Evolutionary conservation across 768 basidiomycete genomes (phyloP).

Genomic region (Mycena pura): DNA sequence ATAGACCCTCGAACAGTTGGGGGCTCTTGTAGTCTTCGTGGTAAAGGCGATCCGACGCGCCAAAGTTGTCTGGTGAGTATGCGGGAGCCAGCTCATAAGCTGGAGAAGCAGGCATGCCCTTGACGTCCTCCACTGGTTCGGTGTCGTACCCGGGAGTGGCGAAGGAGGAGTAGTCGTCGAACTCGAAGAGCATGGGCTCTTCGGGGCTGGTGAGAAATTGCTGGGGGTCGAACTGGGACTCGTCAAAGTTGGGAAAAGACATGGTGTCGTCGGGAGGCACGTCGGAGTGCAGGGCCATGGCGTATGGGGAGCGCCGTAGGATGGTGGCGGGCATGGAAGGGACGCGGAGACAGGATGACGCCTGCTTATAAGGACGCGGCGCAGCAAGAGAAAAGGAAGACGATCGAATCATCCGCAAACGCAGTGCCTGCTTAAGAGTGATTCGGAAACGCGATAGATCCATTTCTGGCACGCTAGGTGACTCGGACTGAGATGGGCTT

Average conservation of each 20-base stretch:
- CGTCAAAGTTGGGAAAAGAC: constrained; percentile 44
- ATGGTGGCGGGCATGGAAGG: constrained; percentile 51
- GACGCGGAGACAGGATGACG: constrained; percentile 32
- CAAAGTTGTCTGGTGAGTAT: constrained; percentile 41
- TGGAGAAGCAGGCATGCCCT: constrained; percentile 34
- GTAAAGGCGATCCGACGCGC: constrained; percentile 17
- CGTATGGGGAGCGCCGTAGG: constrained; percentile 41
- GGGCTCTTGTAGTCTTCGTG: constrained; percentile 20
- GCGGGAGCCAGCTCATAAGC: constrained; percentile 15
- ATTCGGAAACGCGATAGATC: constrained; percentile 38
- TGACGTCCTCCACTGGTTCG: constrained; percentile 40
- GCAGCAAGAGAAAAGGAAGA: constrained; percentile 35
- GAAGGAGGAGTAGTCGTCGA: constrained; percentile 49
- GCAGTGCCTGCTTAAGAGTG: constrained; percentile 49
- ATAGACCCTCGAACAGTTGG: constrained; percentile 23
- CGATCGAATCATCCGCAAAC: constrained; percentile 33
- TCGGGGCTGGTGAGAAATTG: constrained; percentile 16
- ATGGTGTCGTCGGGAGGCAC: constrained; percentile 35
- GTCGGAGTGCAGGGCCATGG: constrained; percentile 33
- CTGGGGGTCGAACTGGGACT: constrained; percentile 38
- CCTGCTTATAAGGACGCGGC: constrained; percentile 35
- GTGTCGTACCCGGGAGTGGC: constrained; percentile 10
- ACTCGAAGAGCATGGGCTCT: constrained; percentile 50
- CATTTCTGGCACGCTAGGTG: constrained; percentile 26
- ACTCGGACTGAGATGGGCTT: constrained; percentile 24